Percentiles rank a stretch among this genome's conserved stretches.
phyloP scores from a whole-genome alignment of 2,329 filamentous ascomycete species.

The Claviceps purpurea region DNA sequence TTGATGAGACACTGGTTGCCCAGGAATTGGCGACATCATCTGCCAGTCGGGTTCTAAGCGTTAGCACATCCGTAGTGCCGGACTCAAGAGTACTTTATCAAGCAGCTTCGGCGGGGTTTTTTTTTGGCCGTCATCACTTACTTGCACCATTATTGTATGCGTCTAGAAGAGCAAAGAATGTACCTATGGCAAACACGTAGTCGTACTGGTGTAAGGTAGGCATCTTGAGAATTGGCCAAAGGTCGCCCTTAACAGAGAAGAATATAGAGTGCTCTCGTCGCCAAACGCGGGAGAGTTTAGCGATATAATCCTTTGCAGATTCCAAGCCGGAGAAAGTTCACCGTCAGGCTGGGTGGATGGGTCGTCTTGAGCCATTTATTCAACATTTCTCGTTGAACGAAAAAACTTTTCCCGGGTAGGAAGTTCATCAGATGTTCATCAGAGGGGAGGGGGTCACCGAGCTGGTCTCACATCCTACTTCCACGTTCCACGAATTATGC shows the following conservation, averaged over 20 bases:
- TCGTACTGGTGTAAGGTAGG: slow-evolving; percentile 4
- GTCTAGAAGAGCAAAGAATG: slow-evolving; percentile 61
- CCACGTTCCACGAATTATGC: background rate
- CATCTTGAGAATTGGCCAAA: background rate
- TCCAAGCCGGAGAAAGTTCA: too few relatives aligned
- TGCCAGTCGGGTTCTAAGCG: slow-evolving; percentile 14
- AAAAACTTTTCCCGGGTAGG: too few relatives aligned
- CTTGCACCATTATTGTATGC: slow-evolving; percentile 70
- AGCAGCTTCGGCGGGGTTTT: too few relatives aligned
- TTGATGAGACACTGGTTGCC: slow-evolving; percentile 67
- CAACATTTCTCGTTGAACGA: too few relatives aligned
- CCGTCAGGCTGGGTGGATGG: background rate
- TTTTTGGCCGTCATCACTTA: slow-evolving; percentile 27
- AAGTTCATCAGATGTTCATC: too few relatives aligned
- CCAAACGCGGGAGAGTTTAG: too few relatives aligned
- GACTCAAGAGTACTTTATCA: too few relatives aligned
- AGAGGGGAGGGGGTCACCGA: too few relatives aligned
- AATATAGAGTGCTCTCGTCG: too few relatives aligned
- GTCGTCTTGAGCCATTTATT: background rate
- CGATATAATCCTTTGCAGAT: too few relatives aligned
- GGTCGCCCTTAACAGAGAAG: too few relatives aligned
- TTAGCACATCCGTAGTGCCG: too few relatives aligned
- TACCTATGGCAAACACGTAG: slow-evolving; percentile 65
- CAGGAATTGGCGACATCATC: slow-evolving; percentile 78
- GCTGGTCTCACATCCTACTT: background rate